Evolutionary conservation across 139 green algal species (phyloP), one percentile per base, ranked within the genome.

Genomic region (Penium margaritaceum): DNA sequence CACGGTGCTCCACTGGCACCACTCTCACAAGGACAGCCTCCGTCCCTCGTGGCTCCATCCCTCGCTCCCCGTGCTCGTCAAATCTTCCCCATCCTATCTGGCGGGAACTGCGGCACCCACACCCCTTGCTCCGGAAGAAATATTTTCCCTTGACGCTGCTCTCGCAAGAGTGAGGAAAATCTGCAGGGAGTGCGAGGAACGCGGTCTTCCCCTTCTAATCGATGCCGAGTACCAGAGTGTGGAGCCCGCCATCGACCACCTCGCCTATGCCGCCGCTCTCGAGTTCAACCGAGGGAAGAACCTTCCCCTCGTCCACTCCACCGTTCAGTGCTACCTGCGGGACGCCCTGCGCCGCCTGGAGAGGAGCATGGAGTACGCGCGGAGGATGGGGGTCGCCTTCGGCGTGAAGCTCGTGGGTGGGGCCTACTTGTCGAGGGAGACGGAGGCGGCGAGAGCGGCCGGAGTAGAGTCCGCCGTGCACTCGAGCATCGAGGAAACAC

Each of bases 351-450:
- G 12, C 12, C 73, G 73, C 15, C 57, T 80, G 34, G 6, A 24
- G 9, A 7, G 17, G 21, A n/a, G 29, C 37, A 21, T 80, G 14
- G 37, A 80, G n/a, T 70, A n/a, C 27, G 67, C 72, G 9, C n/a
- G n/a, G 21, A 9, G 19, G 7, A 30, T 12, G 2, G 43, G 32
- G 24, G 30, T 78, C 27, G 24, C 21, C 9, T 80, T 72, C 63
- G 73, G 73, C 6, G 73, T 80, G 29, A 80, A 80, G 67, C 67
- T 80, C 0, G 73, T 80, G 21, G 30, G 71, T 24, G 73, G 73
- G 5, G 73, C 73, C 7, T 80, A 80, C 74, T 36, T 80, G 67
- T 43, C 33, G 1, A 19, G 53, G 5, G 73, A 80, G 35, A 38
- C 47, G 9, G 54, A 34, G 12, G 21, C 35, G 17, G 73, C 73